Evolutionary conservation across 345 rosid genomes (phyloP).

Genomic region (Passiflora organensis): DNA sequence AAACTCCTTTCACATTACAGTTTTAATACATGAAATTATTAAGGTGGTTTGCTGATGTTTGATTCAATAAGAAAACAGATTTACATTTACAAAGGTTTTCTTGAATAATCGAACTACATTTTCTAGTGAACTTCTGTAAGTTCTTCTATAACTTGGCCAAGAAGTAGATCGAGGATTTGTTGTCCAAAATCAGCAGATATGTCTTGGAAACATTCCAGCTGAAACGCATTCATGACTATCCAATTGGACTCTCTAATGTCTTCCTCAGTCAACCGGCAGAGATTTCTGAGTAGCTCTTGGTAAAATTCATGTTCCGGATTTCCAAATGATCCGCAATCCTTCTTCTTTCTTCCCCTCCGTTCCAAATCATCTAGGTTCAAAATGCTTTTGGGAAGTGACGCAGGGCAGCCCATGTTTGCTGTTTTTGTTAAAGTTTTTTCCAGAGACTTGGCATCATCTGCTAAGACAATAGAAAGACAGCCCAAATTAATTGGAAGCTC

Average conservation of each 20-base stretch:
- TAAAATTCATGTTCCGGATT: conserved; percentile 24
- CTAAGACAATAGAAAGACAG: not conserved
- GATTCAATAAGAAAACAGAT: not conserved
- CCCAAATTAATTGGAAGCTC: not conserved
- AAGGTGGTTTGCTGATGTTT: not conserved
- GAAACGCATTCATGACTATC: conserved; percentile 23
- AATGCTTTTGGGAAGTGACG: not conserved
- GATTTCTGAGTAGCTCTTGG: conserved; percentile 33
- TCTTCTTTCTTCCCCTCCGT: conserved; percentile 2
- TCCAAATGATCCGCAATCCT: not conserved
- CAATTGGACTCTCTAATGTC: conserved; percentile 41
- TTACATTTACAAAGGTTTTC: not conserved
- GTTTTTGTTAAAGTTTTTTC: conserved; percentile 13
- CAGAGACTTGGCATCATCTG: conserved; percentile 7
- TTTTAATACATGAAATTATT: not conserved
- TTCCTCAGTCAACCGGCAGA: conserved; percentile 39
- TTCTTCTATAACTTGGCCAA: conserved; percentile 32
- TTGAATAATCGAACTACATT: not conserved
- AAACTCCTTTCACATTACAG: conserved; percentile 12
- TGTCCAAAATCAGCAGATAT: conserved; percentile 44
- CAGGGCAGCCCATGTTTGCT: not conserved
- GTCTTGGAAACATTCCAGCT: conserved; percentile 39
- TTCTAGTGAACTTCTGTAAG: conserved; percentile 31
- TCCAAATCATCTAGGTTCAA: conserved; percentile 1
- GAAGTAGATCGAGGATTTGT: conserved; percentile 38